These are phyloP conservation scores for Cajanus cajan DNA, from an alignment of 306 rosid genomes.

Conservation along the genomic window DNA sequence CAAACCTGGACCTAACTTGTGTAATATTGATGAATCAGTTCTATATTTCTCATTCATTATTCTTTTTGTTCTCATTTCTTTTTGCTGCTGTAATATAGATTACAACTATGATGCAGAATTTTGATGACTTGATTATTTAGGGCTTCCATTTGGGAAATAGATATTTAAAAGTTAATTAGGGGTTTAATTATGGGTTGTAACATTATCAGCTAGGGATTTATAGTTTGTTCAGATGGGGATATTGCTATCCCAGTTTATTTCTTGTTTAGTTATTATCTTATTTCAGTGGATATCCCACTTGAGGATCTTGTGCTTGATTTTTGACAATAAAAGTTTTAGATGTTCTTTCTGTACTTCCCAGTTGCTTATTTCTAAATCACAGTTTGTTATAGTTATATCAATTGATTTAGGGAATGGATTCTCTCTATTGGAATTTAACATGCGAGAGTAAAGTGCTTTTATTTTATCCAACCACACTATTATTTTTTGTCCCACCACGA, in stretches of 20 bases:
- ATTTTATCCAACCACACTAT: too few species aligned
- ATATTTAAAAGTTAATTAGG: background rate
- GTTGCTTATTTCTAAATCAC: background rate
- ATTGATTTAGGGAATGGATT: too few species aligned
- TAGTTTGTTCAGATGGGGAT: background rate
- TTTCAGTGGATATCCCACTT: background rate
- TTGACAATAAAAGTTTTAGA: background rate
- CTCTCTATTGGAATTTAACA: too few species aligned
- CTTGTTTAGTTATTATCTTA: background rate
- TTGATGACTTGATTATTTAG: background rate
- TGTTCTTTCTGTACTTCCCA: background rate
- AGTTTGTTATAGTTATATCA: too few species aligned
- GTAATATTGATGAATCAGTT: background rate
- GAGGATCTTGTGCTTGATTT: slow-evolving; percentile 5
- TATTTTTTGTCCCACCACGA: too few species aligned
- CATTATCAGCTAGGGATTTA: background rate
- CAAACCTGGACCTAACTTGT: background rate
- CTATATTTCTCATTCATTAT: background rate
- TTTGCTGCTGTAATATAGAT: background rate
- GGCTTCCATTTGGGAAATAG: background rate
- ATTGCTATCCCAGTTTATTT: background rate
- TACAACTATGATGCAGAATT: background rate
- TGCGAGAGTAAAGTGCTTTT: too few species aligned
- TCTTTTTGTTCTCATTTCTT: background rate
- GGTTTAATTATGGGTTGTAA: background rate